Evolutionary conservation across 192 early-diverging fungal species (phyloP).

Genomic region (Coemansia umbellata): DNA sequence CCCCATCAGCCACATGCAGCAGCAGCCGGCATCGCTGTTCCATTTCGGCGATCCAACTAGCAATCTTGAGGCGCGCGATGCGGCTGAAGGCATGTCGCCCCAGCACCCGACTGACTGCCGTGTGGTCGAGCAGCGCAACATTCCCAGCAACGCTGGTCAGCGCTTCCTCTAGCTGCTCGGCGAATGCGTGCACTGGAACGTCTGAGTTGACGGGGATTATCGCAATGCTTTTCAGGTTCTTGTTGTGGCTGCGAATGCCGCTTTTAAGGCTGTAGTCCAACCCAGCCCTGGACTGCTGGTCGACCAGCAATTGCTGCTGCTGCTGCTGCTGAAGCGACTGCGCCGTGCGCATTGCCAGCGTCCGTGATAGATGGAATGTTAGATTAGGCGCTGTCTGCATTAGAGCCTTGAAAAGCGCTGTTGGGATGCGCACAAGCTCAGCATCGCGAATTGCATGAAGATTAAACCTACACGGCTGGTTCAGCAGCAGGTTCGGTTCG

Average conservation of each 20-base stretch:
- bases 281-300: conserved; percentile 2
- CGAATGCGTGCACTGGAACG: conserved; percentile 88
- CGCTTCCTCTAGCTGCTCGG: conserved; percentile 71
- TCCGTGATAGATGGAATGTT: conserved; percentile 83
- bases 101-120: conserved; percentile 71
- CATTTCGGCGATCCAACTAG: conserved; percentile 89
- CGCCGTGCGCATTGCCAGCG: conserved; percentile 73
- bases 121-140: conserved; percentile 75
- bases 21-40: conserved; percentile 86
- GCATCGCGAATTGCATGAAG: conserved; percentile 97
- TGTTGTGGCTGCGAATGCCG: conserved; percentile 74
- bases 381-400: conserved; percentile 86
- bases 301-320: conserved; percentile 3
- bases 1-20: conserved; percentile 94
- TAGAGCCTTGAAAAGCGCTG: conserved; percentile 90
- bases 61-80: conserved; percentile 90
- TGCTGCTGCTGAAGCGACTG: conserved; percentile 50
- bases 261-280: conserved; percentile 5
- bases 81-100: conserved; percentile 89
- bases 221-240: conserved; percentile 92
- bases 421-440: conserved; percentile 93
- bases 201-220: conserved; percentile 79
- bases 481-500: conserved; percentile 86
- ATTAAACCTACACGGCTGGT: conserved; percentile 68
- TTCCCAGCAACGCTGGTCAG: conserved; percentile 65